Base-by-base conservation (phyloP, 139 green algal species). In the Edaphochlamys debaryana region DNA sequence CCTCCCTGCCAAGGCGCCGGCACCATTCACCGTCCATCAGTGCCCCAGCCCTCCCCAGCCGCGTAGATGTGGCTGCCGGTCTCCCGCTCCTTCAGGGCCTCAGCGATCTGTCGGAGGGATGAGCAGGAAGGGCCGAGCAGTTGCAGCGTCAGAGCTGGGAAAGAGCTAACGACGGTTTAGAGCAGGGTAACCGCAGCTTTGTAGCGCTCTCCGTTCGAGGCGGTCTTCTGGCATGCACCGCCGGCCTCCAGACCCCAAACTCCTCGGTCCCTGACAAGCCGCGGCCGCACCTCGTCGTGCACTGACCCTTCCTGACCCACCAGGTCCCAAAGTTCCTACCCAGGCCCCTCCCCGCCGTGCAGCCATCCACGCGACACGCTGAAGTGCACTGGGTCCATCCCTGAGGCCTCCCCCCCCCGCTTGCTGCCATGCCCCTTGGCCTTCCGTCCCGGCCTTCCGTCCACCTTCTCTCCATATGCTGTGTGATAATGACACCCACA, bases 11-110 rank as follows among this genome's bases (percentile, higher is more conserved):
- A n/a, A n/a, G n/a, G n/a, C n/a, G n/a, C n/a, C n/a, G n/a, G n/a
- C n/a, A n/a, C n/a, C n/a, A n/a, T n/a, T n/a, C n/a, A n/a, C n/a
- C n/a, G n/a, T n/a, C n/a, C n/a, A n/a, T n/a, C n/a, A n/a, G n/a
- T 54, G 20, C 75, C 76, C 62, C 64, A 82, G 62, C 76, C 76
- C 64, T 82, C 64, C 7, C 76, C 76, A 0, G 76, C 29, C 8
- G 63, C 50, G 41, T 82, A 82, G 7, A 82, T 32, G 25, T 69
- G 66, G 62, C 76, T 82, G 41, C 27, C 15, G 1, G 6, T 29
- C 42, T 82, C 25, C 1, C 76, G 63, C 19, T 25, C 27, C 63
- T 66, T 64, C 13, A 66, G 2, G 0, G 76, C 13, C 22, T 82
- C 76, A 0, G 76, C 62, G 5, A 32, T 34, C 76, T 82, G 75